phyloP scores from a whole-genome alignment of 176 grass and related monocot genomes.

The sorghum (Sorghum bicolor) region DNA sequence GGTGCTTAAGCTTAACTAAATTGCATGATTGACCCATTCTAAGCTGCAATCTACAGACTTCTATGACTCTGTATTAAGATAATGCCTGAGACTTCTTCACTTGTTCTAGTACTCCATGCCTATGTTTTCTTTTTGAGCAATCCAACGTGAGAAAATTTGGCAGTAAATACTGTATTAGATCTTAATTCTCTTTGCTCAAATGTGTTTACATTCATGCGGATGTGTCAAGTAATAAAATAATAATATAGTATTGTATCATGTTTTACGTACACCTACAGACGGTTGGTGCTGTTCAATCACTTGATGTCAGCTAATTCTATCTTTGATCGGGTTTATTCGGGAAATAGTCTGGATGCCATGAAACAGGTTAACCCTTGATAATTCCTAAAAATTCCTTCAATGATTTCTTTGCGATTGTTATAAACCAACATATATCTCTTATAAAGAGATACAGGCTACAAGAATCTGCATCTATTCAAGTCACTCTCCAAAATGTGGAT shows the following conservation, averaged over 20 bases:
- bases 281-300: slow-evolving; percentile 4
- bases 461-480: slow-evolving; percentile 54
- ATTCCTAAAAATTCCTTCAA: neutral
- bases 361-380: neutral
- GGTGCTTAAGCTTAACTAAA: neutral
- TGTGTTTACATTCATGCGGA: slow-evolving; percentile 6
- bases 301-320: slow-evolving; percentile 9
- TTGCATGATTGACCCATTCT: neutral
- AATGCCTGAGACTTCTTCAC: neutral
- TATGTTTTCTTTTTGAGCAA: slow-evolving; percentile 28
- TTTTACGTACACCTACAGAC: neutral
- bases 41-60: neutral
- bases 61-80: neutral
- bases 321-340: neutral
- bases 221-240: neutral
- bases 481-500: slow-evolving; percentile 58
- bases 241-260: neutral
- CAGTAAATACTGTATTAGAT: neutral
- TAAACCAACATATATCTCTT: slow-evolving; percentile 13
- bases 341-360: slow-evolving; percentile 15
- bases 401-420: slow-evolving; percentile 28
- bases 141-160: slow-evolving; percentile 1
- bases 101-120: neutral
- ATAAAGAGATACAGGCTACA: slow-evolving; percentile 34
- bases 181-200: neutral